Evolutionary conservation across 768 basidiomycete genomes (phyloP).

Genomic region (Termitomyces sp.): DNA sequence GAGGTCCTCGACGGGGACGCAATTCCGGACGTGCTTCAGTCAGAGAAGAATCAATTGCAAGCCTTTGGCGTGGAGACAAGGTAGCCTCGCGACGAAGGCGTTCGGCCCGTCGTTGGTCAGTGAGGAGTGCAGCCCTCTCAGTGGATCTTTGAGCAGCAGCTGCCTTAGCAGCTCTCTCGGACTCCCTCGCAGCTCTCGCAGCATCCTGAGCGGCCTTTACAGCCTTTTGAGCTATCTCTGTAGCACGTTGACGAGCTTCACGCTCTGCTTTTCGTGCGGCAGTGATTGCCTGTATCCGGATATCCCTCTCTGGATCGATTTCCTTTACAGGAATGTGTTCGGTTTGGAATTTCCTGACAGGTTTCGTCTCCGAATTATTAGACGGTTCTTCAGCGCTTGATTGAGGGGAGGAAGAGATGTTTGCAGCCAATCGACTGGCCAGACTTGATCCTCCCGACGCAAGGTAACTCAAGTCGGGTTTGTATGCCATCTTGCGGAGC

Average conservation of each 20-base stretch:
- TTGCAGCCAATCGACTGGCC: constrained; percentile 17
- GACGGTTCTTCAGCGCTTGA: not conserved
- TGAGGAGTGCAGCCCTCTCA: constrained; percentile 6
- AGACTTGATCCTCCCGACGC: constrained; percentile 20
- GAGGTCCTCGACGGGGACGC: not conserved
- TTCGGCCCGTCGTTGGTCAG: constrained; percentile 18
- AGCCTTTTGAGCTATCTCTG: not conserved
- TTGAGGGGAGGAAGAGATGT: not conserved
- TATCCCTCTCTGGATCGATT: not conserved
- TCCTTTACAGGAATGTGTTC: not conserved
- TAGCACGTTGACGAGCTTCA: constrained; percentile 2
- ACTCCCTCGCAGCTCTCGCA: not conserved
- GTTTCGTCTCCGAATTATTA: too few relatives aligned
- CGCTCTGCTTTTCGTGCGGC: constrained; percentile 1
- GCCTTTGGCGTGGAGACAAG: not conserved
- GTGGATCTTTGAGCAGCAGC: not conserved
- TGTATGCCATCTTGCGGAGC: not conserved
- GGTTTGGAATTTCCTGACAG: too few relatives aligned
- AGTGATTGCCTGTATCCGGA: not conserved
- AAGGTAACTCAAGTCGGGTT: constrained; percentile 27
- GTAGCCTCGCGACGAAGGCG: constrained; percentile 18
- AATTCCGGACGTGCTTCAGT: not conserved
- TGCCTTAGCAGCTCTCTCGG: not conserved
- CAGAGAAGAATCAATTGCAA: not conserved
- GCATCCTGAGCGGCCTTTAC: not conserved